Percentiles rank a stretch among this genome's conserved stretches.
phyloP scores from a whole-genome alignment of 179 eudicot species.

The Actinidia arguta region DNA sequence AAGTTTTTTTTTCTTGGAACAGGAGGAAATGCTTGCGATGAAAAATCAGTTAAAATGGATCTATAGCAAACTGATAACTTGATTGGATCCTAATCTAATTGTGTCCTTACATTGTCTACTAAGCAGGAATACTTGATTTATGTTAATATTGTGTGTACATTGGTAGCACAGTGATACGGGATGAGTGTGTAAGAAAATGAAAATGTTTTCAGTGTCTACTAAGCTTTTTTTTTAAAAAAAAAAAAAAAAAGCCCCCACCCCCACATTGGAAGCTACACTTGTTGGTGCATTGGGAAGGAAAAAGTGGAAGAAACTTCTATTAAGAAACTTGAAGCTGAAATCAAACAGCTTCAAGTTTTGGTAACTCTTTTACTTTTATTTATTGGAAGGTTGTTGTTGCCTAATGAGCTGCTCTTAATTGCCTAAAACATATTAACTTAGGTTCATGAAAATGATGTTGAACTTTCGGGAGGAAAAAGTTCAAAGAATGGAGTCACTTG shows the following conservation, averaged over 20 bases:
- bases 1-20: conserved; percentile 19
- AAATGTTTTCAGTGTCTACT: neutral
- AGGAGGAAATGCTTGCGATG: conserved; percentile 88
- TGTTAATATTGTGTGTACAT: neutral
- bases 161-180: neutral
- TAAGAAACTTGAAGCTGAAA: conserved; percentile 90
- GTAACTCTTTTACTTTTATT: conserved; percentile 33
- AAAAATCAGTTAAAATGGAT: conserved; percentile 48
- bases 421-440: conserved; percentile 32
- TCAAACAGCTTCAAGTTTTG: conserved; percentile 84
- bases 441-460: conserved; percentile 96
- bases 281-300: conserved; percentile 81
- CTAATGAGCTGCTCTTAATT: conserved; percentile 4
- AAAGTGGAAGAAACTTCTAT: conserved; percentile 76
- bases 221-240: conserved; percentile 40
- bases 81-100: conserved; percentile 46
- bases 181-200: neutral
- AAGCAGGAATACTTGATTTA: conserved; percentile 70
- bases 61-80: conserved; percentile 31
- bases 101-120: conserved; percentile 50
- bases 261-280: conserved; percentile 84
- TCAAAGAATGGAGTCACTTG: conserved; percentile 86
- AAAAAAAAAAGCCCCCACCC: too few relatives aligned
- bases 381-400: neutral
- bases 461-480: conserved; percentile 97